phyloP scores from a whole-genome alignment of 192 early-diverging fungal genomes.

The Linnemannia zychae region DNA sequence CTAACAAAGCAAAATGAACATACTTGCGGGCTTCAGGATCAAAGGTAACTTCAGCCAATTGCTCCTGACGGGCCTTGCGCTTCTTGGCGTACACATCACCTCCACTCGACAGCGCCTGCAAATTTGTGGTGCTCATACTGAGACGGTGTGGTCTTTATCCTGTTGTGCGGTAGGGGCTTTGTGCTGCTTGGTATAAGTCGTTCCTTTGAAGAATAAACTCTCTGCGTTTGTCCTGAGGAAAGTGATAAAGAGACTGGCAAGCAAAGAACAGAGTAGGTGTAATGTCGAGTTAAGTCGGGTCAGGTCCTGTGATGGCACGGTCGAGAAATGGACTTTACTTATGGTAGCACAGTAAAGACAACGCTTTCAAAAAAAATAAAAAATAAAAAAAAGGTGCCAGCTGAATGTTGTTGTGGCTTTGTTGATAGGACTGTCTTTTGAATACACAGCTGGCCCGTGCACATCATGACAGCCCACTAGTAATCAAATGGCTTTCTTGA shows the following conservation, averaged over 20 bases:
- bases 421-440: neutral
- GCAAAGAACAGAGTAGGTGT: no score
- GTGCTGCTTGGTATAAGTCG: neutral
- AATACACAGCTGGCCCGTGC: no score
- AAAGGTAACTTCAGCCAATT: slow-evolving; percentile 74
- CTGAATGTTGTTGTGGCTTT: slow-evolving; percentile 35
- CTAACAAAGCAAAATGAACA: neutral
- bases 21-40: slow-evolving; percentile 74
- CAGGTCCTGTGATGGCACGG: neutral
- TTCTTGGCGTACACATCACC: slow-evolving; percentile 76
- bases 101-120: slow-evolving; percentile 70
- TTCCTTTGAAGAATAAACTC: no score
- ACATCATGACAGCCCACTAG: no score
- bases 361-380: neutral
- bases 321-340: neutral
- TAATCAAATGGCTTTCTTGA: no score
- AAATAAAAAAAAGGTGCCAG: neutral
- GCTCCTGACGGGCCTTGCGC: slow-evolving; percentile 73
- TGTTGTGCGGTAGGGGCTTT: neutral
- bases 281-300: no score
- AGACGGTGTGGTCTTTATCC: neutral
- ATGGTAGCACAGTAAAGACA: no score
- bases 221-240: neutral
- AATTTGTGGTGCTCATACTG: slow-evolving; percentile 62
- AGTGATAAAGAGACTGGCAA: neutral